Conservation (phyloP, 169 alveolate genomes). For the Eimeria tenella region DNA sequence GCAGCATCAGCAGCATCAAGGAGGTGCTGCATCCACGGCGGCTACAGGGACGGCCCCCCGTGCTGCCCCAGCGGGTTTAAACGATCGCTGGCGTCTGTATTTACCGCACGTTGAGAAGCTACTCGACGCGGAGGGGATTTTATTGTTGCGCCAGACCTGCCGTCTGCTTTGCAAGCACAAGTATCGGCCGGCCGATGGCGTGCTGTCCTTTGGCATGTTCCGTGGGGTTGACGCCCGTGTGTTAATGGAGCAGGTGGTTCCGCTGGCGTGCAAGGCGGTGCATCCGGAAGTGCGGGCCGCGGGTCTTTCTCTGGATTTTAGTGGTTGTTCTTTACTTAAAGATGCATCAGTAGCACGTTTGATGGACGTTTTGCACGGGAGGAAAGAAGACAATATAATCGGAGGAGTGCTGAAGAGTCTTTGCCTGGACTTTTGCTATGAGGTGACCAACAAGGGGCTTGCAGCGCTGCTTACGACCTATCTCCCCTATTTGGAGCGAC, state of each 20-base stretch:
- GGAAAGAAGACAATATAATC: constrained; percentile 82
- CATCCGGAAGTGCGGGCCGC: constrained; percentile 76
- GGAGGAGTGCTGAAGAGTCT: constrained; percentile 86
- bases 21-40: constrained; percentile 27
- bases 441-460: constrained; percentile 89
- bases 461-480: constrained; percentile 90
- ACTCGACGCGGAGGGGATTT: constrained; percentile 80
- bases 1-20: constrained; percentile 65
- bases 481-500: constrained; percentile 88
- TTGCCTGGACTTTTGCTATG: constrained; percentile 89
- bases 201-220: constrained; percentile 69
- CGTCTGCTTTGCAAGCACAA: constrained; percentile 79
- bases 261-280: constrained; percentile 79
- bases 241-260: constrained; percentile 79
- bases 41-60: constrained; percentile 60
- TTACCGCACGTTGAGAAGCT: constrained; percentile 74
- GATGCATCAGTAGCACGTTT: constrained; percentile 88
- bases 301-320: constrained; percentile 86
- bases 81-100: constrained; percentile 77
- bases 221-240: constrained; percentile 81
- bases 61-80: constrained; percentile 58
- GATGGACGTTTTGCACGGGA: constrained; percentile 84
- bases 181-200: constrained; percentile 78
- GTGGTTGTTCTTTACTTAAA: constrained; percentile 87
- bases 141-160: constrained; percentile 77